Conservation (phyloP, 2,329 filamentous ascomycete genomes). For the Aspergillus persii region DNA sequence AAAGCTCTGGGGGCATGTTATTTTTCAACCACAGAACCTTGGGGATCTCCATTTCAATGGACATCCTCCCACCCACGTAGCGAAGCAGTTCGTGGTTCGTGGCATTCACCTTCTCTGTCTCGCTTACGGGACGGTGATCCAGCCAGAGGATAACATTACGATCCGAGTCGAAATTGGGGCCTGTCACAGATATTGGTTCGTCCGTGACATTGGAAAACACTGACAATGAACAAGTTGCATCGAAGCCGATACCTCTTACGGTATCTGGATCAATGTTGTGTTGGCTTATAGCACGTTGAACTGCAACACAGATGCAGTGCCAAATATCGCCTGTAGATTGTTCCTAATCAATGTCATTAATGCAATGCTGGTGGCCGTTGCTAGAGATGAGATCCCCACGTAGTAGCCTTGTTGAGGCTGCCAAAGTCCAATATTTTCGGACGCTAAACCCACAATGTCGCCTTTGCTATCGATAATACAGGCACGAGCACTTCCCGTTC, state of each 20-base stretch:
- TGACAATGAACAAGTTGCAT: slow-evolving; percentile 95
- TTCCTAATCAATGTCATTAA: slow-evolving; percentile 56
- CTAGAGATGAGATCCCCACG: slow-evolving; percentile 46
- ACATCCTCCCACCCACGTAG: slow-evolving; percentile 98
- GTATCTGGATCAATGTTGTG: slow-evolving; percentile 72
- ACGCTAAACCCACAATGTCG: slow-evolving; percentile 73
- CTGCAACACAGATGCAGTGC: slow-evolving; percentile 87
- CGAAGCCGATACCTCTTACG: slow-evolving; percentile 91
- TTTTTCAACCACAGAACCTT: slow-evolving; percentile 99
- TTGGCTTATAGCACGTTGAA: slow-evolving; percentile 77
- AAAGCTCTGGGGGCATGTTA: slow-evolving; percentile 89
- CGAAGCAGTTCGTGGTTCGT: slow-evolving; percentile 89
- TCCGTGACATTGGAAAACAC: slow-evolving; percentile 88
- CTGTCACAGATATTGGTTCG: slow-evolving; percentile 86
- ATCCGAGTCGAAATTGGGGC: slow-evolving; percentile 81
- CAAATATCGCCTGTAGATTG: slow-evolving; percentile 98
- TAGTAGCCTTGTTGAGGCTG: slow-evolving; percentile 74
- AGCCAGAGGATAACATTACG: slow-evolving; percentile 97
- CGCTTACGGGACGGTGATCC: slow-evolving; percentile 85
- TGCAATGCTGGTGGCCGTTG: not conserved
- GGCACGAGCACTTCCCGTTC: slow-evolving; percentile 89
- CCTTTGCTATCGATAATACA: slow-evolving; percentile 92
- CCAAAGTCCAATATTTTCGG: slow-evolving; percentile 77
- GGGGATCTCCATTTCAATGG: slow-evolving; percentile 98
- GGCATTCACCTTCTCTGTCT: slow-evolving; percentile 90